Evolutionary conservation across 345 rosid species (phyloP).

Genomic region (Ceriops decandra): DNA sequence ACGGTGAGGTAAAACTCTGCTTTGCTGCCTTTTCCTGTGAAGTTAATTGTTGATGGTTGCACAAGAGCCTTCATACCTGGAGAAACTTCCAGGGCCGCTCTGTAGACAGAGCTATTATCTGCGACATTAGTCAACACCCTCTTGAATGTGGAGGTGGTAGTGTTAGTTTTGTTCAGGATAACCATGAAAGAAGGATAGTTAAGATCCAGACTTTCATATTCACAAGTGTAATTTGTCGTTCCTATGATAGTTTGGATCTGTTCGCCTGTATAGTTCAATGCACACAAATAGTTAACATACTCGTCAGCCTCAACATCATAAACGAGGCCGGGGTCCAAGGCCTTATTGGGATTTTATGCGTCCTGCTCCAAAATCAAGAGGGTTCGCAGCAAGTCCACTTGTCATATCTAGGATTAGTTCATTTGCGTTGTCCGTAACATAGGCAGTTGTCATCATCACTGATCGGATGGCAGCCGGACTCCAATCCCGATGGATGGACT

Average conservation of each 20-base stretch:
- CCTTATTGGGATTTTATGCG: conserved; percentile 39
- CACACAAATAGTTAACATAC: conserved; percentile 36
- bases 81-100: conserved; percentile 25
- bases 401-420: conserved; percentile 34
- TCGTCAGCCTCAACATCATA: conserved; percentile 36
- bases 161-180: conserved; percentile 43
- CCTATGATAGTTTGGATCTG: conserved; percentile 34
- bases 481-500: conserved; percentile 37
- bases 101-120: conserved; percentile 22
- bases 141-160: conserved; percentile 35
- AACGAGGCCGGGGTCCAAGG: conserved; percentile 45
- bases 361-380: conserved; percentile 52
- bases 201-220: conserved; percentile 31
- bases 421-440: conserved; percentile 18
- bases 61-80: conserved; percentile 31
- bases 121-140: conserved; percentile 40
- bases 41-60: conserved; percentile 28
- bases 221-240: conserved; percentile 25
- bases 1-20: conserved; percentile 38
- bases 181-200: conserved; percentile 53
- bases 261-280: conserved; percentile 30
- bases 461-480: conserved; percentile 44
- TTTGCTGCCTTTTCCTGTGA: conserved; percentile 28
- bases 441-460: conserved; percentile 48
- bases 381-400: conserved; percentile 29